A percentile compares a stretch with the other conserved stretches of the same genome.
phyloP scores from a whole-genome alignment of 163 green algal species.

The Prototheca cutis region DNA sequence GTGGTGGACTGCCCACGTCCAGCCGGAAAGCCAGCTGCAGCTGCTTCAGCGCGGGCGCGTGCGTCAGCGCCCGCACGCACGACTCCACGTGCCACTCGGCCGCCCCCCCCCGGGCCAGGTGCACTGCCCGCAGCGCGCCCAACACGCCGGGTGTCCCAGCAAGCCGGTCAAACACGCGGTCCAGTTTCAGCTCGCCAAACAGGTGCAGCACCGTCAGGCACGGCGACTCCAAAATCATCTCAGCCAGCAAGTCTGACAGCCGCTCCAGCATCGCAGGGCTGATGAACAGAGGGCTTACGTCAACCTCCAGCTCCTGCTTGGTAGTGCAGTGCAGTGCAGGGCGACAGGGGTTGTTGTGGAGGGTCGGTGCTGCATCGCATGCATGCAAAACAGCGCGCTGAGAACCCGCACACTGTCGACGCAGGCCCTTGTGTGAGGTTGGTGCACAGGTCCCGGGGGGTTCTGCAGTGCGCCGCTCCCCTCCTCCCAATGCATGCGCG shows the following conservation, averaged over 20 bases:
- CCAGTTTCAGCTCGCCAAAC: constrained; percentile 2
- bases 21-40: constrained; percentile 5
- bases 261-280: neutral
- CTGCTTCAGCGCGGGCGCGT: neutral
- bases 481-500: too few relatives aligned
- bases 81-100: neutral
- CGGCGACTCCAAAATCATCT: neutral
- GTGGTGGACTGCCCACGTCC: neutral
- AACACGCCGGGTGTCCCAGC: neutral
- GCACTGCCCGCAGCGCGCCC: neutral
- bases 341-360: neutral
- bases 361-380: neutral
- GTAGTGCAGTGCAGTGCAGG: neutral
- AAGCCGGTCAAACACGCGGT: constrained; percentile 1
- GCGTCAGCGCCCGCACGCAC: neutral
- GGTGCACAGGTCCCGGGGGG: too few relatives aligned
- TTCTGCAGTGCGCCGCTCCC: too few relatives aligned
- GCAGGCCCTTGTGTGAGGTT: too few relatives aligned
- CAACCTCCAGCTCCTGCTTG: constrained; percentile 12
- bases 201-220: constrained; percentile 4
- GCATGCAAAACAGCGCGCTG: neutral
- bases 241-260: neutral
- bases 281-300: neutral
- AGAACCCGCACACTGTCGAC: too few relatives aligned
- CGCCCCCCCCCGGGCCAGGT: neutral